Evolutionary conservation across 2,329 filamentous ascomycete genomes (phyloP).

Genomic region (Cladosporium sp.): DNA sequence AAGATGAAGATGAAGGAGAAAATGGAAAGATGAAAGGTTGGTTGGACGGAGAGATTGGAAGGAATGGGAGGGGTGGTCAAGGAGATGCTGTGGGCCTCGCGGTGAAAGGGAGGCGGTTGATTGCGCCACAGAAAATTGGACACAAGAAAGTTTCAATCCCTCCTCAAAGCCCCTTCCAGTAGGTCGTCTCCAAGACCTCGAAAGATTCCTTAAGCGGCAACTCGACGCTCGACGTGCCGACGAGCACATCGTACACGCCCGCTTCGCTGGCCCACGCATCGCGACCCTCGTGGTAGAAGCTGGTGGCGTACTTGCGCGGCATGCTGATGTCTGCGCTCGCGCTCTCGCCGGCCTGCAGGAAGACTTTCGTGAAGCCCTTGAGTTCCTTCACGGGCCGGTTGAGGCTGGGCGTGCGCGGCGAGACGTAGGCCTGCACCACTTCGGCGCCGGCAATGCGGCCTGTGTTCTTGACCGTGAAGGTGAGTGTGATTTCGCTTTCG

Average conservation of each 20-base stretch:
- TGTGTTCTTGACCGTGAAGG: slow-evolving; percentile 51
- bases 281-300: slow-evolving; percentile 66
- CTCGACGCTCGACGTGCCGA: slow-evolving; percentile 54
- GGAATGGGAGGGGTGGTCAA: too few species aligned
- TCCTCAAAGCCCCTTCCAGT: slow-evolving; percentile 61
- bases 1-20: too few species aligned
- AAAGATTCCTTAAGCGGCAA: slow-evolving; percentile 51
- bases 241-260: slow-evolving; percentile 59
- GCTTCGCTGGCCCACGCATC: slow-evolving; percentile 62
- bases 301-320: slow-evolving; percentile 59
- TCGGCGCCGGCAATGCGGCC: slow-evolving; percentile 56
- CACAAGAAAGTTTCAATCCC: slow-evolving; percentile 45
- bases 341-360: slow-evolving; percentile 53
- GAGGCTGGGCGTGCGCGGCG: slow-evolving; percentile 58
- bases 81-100: too few species aligned
- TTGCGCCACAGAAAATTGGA: too few species aligned
- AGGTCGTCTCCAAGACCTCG: slow-evolving; percentile 56
- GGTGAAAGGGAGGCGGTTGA: too few species aligned
- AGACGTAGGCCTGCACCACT: slow-evolving; percentile 64
- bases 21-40: too few species aligned
- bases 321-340: slow-evolving; percentile 54
- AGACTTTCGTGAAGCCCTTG: slow-evolving; percentile 63
- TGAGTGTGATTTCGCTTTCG: slow-evolving; percentile 44
- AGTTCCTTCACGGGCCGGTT: slow-evolving; percentile 66
- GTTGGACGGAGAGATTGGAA: too few species aligned